Evolutionary conservation across 2,329 filamentous ascomycete genomes (phyloP).

Genomic region (Fusarium neocosmosporiellum): DNA sequence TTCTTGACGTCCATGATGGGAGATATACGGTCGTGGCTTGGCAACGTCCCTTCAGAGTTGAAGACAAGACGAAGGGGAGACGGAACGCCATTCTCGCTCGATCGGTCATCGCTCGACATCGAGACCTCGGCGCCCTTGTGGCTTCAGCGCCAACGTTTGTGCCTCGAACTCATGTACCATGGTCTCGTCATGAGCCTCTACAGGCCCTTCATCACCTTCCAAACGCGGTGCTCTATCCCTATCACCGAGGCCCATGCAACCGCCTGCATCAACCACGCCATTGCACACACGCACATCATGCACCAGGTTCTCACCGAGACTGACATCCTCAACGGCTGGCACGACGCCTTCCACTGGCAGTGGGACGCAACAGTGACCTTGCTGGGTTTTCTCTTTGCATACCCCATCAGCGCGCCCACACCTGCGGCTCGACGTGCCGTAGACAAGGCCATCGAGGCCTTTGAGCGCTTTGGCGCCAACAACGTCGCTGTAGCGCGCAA

Average conservation of each 20-base stretch:
- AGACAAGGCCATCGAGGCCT: too few species aligned
- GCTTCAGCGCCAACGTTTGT: not conserved
- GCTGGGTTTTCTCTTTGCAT: too few species aligned
- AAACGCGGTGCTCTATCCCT: not conserved
- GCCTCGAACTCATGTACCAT: not conserved
- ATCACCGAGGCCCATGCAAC: not conserved
- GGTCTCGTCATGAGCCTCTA: not conserved
- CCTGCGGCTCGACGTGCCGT: too few species aligned
- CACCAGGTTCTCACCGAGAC: not conserved
- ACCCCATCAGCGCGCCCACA: too few species aligned
- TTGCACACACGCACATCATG: not conserved
- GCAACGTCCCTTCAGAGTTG: not conserved
- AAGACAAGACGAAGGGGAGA: not conserved
- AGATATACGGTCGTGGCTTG: not conserved
- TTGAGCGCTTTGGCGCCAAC: too few species aligned
- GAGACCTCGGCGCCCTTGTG: not conserved
- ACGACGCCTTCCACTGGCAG: not conserved
- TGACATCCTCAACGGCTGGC: not conserved
- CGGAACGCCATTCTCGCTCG: not conserved
- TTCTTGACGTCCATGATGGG: not conserved
- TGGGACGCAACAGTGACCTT: too few species aligned
- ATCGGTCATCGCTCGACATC: not conserved
- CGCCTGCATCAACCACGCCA: not conserved
- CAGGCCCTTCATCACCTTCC: not conserved
- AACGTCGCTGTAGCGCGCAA: too few species aligned